Conservation (phyloP, 2,329 filamentous ascomycete species). For the Aureobasidium melanogenum region DNA sequence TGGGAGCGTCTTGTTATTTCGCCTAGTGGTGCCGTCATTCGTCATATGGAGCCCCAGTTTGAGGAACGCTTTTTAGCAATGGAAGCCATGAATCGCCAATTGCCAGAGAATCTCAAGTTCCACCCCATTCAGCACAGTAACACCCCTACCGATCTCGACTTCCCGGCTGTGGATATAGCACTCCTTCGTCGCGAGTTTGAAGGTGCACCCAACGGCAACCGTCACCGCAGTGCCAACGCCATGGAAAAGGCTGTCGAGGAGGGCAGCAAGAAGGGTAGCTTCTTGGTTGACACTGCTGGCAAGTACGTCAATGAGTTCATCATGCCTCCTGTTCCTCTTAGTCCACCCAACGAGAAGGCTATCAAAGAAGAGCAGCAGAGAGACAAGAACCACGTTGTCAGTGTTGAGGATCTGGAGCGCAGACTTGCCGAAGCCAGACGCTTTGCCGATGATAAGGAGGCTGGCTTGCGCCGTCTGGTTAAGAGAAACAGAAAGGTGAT, state of each 20-base stretch:
- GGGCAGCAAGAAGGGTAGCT: constrained; percentile 27
- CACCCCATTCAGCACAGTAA: constrained; percentile 6
- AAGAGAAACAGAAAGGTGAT: constrained; percentile 28
- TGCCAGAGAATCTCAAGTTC: constrained; percentile 20
- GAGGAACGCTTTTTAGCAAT: constrained; percentile 63
- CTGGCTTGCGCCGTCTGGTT: constrained; percentile 23
- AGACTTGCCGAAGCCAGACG: constrained; percentile 23
- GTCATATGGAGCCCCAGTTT: constrained; percentile 58
- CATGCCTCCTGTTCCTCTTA: constrained; percentile 20
- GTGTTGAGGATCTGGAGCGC: constrained; percentile 24
- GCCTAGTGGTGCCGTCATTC: constrained; percentile 67
- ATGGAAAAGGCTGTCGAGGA: constrained; percentile 33
- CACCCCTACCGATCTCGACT: constrained; percentile 17
- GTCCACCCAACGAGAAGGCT: not conserved
- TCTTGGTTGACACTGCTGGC: constrained; percentile 29
- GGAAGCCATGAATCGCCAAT: constrained; percentile 48
- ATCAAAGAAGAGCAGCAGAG: constrained; percentile 12
- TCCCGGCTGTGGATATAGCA: constrained; percentile 25
- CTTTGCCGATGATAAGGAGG: constrained; percentile 27
- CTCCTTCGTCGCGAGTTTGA: constrained; percentile 21
- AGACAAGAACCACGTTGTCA: constrained; percentile 8
- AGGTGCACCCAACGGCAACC: constrained; percentile 20
- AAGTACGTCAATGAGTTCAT: constrained; percentile 31
- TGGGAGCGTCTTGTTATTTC: constrained; percentile 59
- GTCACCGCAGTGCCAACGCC: constrained; percentile 23